Evolutionary conservation across 805 yeast genomes (phyloP), one percentile per base, ranked within the genome.

Genomic region (Zygotorulaspora chibaensis): DNA sequence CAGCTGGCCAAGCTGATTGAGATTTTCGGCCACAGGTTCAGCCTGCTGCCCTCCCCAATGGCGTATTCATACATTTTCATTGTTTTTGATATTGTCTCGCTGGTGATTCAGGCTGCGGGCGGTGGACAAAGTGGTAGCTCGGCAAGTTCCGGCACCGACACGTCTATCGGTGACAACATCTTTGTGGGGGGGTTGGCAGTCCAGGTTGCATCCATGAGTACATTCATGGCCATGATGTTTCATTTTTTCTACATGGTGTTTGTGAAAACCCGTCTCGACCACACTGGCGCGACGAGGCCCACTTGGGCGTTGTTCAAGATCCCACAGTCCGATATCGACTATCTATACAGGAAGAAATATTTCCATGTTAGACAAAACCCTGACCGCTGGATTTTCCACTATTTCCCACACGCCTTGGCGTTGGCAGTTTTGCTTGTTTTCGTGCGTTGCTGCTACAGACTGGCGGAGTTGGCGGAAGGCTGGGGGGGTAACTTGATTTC

Each of bases 141-240:
- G 12, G 44, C 58, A n/a, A 34, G 56, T 1, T 37, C 42, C 3
- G 42, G 42, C 10, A 13, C 18, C 3, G 56, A 59, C 34, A 57
- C 33, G 8, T 5, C 29, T n/a, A 34, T 45, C 3, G 68, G 68
- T 41, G 56, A 53, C 9, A 53, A 58, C 36, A 52, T 84, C 39
- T 84, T 88, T 83, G 76, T 87, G 38, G 90, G 76, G 2, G 96
- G 96, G 8, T 71, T 89, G 39, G 83, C 82, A 0, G 73, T 84
- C 57, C 96, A 89, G 66, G 90, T 87, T 3, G 64, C 75, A 4
- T 74, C 87, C 4, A 84, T 88, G 83, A 56, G 74, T 2, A 44
- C 80, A 1, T 89, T 86, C 62, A 62, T 81, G 27, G 20, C 66
- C 6, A 64, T 84, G 9, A 74, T 77, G 68, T 57, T 63, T 30